Conservation (phyloP, 2,329 filamentous ascomycete genomes). For the Apiospora rasikravindrae region DNA sequence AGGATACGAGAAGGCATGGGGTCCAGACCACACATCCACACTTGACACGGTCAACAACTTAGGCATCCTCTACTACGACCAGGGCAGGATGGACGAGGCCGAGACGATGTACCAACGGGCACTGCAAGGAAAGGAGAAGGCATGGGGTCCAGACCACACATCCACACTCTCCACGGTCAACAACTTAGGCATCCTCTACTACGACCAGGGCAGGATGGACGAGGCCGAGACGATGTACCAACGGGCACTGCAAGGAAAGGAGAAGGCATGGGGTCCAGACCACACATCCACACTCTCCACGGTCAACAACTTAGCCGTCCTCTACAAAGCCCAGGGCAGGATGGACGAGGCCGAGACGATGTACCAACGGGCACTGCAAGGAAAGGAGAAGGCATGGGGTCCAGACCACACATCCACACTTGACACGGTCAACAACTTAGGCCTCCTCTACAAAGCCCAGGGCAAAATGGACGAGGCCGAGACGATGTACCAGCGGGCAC, state of each 20-base stretch:
- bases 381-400: constrained; percentile 23
- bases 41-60: constrained; percentile 27
- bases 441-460: constrained; percentile 26
- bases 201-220: constrained; percentile 30
- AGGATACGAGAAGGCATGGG: constrained; percentile 27
- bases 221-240: constrained; percentile 38
- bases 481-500: constrained; percentile 37
- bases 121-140: neutral
- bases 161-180: neutral
- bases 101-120: constrained; percentile 19
- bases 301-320: constrained; percentile 35
- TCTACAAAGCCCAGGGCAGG: constrained; percentile 36
- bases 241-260: constrained; percentile 35
- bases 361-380: constrained; percentile 37
- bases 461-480: constrained; percentile 34
- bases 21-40: constrained; percentile 18
- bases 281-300: neutral
- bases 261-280: constrained; percentile 16
- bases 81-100: constrained; percentile 30
- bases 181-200: constrained; percentile 37
- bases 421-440: neutral
- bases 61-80: constrained; percentile 21
- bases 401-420: constrained; percentile 32
- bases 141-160: constrained; percentile 32
- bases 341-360: constrained; percentile 35